Base-by-base conservation (phyloP, 768 basidiomycete species). In the Amanita thiersii region DNA sequence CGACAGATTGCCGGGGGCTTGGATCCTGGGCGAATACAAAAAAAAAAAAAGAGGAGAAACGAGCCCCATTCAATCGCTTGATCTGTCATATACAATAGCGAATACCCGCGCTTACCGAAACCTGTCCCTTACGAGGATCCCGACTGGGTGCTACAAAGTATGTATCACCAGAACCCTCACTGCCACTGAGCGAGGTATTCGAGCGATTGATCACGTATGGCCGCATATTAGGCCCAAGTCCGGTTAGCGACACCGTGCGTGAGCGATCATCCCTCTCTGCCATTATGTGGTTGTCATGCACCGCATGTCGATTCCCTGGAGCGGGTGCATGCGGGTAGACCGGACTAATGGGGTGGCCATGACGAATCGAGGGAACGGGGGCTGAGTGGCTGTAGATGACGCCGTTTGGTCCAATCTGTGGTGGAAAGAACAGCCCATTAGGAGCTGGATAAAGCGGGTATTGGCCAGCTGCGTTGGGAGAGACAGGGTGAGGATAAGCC, bases 341-440 rank as follows among this genome's bases (percentile, higher is more conserved):
- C 18, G 40, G 12, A 32, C 31, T 6, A 14, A 10, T 42, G 12
- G 40, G 60, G 29, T 55, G 61, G 3, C 58, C 58, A 50, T 63
- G 59, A 44, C 64, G 61, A 5, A 63, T 51, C 49, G 53, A 58
- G 23, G 58, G 66, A 31, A 64, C 57, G 5, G 79, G 77, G 14
- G 75, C 72, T n/a, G 81, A 82, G 40, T 81, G 77, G 43, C 80
- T 82, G 54, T 82, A 76, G 2, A 75, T 73, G 64, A 84, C 74
- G 3, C 77, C 77, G 41, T 79, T 72, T 1, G 79, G 64, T 37
- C 72, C 69, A 60, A 69, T 57, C 47, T 67, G 62, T 47, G 73
- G 72, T 5, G 64, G 67, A 34, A 79, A 70, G 46, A 78, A 70
- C 8, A 73, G 72, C 44, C 81, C 73, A 0, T 71, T 65, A 10